Percentiles rank a stretch among this genome's conserved stretches.
phyloP scores from a whole-genome alignment of 2,329 filamentous ascomycete genomes.

The Colletotrichum truncatum region DNA sequence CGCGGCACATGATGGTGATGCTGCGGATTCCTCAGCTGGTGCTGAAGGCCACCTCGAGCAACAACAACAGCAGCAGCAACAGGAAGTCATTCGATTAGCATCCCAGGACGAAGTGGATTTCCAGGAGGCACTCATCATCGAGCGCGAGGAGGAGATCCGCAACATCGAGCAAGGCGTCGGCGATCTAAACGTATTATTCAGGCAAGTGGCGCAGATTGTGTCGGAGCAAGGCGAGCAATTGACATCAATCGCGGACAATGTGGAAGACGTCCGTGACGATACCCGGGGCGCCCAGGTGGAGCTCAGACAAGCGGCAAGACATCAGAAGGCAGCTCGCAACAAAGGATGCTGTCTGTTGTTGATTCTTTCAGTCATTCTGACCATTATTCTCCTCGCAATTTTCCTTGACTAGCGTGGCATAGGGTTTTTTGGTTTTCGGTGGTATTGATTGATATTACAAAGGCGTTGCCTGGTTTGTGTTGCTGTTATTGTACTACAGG shows the following conservation, averaged over 20 bases:
- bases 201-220: constrained; percentile 98
- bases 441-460: constrained; percentile 8
- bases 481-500: constrained; percentile 26
- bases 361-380: constrained; percentile 87
- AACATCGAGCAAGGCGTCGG: constrained; percentile 97
- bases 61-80: constrained; percentile 69
- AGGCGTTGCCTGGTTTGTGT: constrained; percentile 21
- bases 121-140: constrained; percentile 93
- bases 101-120: constrained; percentile 97
- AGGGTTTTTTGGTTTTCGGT: not conserved
- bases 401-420: constrained; percentile 68
- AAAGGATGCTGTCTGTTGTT: constrained; percentile 93
- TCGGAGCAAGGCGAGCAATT: constrained; percentile 91
- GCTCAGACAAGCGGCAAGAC: constrained; percentile 83
- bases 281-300: constrained; percentile 88
- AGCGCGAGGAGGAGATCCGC: constrained; percentile 95
- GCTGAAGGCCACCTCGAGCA: constrained; percentile 50
- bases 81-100: constrained; percentile 82
- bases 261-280: constrained; percentile 82
- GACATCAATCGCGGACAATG: constrained; percentile 87
- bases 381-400: constrained; percentile 89
- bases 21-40: constrained; percentile 35
- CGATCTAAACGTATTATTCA: constrained; percentile 95
- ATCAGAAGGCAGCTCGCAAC: constrained; percentile 94
- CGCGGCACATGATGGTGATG: constrained; percentile 72